Conservation (phyloP, 352 stramenopile genomes). For the Aphanomyces stellatus region DNA sequence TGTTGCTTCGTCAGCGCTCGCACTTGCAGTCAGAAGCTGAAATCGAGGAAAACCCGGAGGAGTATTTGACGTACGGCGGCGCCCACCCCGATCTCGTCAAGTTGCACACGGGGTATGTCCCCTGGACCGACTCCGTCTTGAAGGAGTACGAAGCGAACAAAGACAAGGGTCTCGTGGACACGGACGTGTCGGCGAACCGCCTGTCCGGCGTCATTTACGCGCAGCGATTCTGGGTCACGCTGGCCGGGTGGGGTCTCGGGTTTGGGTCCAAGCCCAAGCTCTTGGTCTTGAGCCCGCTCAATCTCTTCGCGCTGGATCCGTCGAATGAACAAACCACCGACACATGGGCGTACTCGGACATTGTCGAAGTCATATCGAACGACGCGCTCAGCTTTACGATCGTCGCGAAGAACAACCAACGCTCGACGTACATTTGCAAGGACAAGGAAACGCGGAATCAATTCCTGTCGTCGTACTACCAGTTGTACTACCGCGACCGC, state of each 20-base stretch:
- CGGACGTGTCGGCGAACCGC: slow-evolving; percentile 48
- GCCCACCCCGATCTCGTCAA: slow-evolving; percentile 14
- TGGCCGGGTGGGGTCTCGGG: background rate
- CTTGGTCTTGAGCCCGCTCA: slow-evolving; percentile 70
- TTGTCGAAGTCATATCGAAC: slow-evolving; percentile 79
- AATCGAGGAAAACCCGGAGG: background rate
- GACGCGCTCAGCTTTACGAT: slow-evolving; percentile 51
- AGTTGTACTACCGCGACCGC: slow-evolving; percentile 50
- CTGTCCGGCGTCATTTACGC: slow-evolving; percentile 79
- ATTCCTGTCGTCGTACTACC: slow-evolving; percentile 78
- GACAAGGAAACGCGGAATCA: slow-evolving; percentile 49
- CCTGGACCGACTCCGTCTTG: slow-evolving; percentile 7
- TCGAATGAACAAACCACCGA: slow-evolving; percentile 83
- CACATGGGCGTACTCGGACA: slow-evolving; percentile 80
- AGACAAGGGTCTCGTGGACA: slow-evolving; percentile 26
- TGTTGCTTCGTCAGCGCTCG: slow-evolving; percentile 12
- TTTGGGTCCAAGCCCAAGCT: slow-evolving; percentile 28
- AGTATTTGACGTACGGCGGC: background rate
- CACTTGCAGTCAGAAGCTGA: slow-evolving; percentile 5
- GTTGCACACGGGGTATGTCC: slow-evolving; percentile 7
- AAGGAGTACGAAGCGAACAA: slow-evolving; percentile 13
- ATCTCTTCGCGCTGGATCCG: slow-evolving; percentile 77
- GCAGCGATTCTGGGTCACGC: slow-evolving; percentile 77
- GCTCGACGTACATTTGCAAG: slow-evolving; percentile 80
- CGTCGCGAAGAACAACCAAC: slow-evolving; percentile 78